Evolutionary conservation across 2,329 filamentous ascomycete genomes (phyloP), one percentile per base, ranked within the genome.

Genomic region (Paracoccidioides brasiliensis): DNA sequence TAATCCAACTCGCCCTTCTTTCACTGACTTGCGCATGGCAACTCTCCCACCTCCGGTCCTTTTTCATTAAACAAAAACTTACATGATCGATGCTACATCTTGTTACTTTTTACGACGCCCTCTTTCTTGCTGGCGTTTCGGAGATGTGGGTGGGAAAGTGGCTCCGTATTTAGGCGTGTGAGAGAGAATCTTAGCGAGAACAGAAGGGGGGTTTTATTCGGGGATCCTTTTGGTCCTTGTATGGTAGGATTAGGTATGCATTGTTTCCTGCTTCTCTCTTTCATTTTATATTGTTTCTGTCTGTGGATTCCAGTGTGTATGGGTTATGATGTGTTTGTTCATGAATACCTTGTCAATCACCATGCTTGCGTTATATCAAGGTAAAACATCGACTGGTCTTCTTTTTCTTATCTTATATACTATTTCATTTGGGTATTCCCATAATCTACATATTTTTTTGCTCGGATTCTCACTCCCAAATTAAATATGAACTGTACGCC

Each of bases 31-130:
- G 93, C 74, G 88, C 89, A 59, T 98, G 93, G 93, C 93, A 98
- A 73, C 78, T 98, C 49, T 95, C 90, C 54, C 91, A 98, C 74
- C 80, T 98, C 65, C 82, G 93, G 64, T 86, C 88, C 49, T 98
- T 98, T 81, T 98, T 98, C 78, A 98, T 98, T 78, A 98, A 98
- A 81, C 91, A 97, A 78, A 98, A 98, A 80, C 83, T 98, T 70
- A 97, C 93, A 58, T 98, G 57, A 60, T 54, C 30, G 15, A 10
- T 12, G 12, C 9, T 33, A 15, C 15, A 3, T 4, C 38, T 14
- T 28, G 30, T 22, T 10, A 14, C 8, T 15, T 43, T 43, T 45
- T 45, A 53, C n/a, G 14, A 53, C 44, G 28, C n/a, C 37, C 15
- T 40, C 4, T 40, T 40, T 32, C 12, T 9, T 40, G 9, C 15